phyloP scores from a whole-genome alignment of 495 filamentous ascomycete genomes.

The Cenococcum geophilum region DNA sequence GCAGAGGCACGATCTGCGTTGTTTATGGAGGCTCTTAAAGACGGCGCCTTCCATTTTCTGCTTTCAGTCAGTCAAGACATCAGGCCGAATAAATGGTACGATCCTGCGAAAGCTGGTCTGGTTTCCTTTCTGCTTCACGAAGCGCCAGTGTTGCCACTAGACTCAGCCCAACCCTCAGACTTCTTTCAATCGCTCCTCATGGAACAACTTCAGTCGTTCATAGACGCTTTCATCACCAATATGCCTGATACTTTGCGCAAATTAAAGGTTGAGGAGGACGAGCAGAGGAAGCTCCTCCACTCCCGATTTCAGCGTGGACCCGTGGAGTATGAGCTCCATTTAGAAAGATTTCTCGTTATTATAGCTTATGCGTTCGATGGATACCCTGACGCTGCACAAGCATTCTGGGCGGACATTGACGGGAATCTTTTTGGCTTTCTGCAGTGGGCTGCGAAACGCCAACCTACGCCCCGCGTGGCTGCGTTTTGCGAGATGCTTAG shows the following conservation, averaged over 20 bases:
- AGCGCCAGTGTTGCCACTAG: slow-evolving; percentile 56
- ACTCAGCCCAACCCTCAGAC: slow-evolving; percentile 54
- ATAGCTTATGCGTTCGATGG: slow-evolving; percentile 87
- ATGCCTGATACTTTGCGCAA: slow-evolving; percentile 86
- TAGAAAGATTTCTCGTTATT: slow-evolving; percentile 87
- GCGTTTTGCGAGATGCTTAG: slow-evolving; percentile 95
- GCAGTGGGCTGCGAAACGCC: slow-evolving; percentile 86
- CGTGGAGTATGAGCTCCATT: slow-evolving; percentile 65
- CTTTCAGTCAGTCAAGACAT: slow-evolving; percentile 76
- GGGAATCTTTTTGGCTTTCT: slow-evolving; percentile 89
- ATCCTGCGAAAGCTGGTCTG: slow-evolving; percentile 67
- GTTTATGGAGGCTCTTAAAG: slow-evolving; percentile 71
- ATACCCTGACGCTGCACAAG: slow-evolving; percentile 70
- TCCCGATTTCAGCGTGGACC: slow-evolving; percentile 40
- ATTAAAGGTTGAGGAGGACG: slow-evolving; percentile 83
- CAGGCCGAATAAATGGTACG: slow-evolving; percentile 68
- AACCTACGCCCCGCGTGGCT: slow-evolving; percentile 86
- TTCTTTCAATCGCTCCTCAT: slow-evolving; percentile 65
- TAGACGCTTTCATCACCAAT: slow-evolving; percentile 88
- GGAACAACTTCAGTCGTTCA: slow-evolving; percentile 73
- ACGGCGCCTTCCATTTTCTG: slow-evolving; percentile 88
- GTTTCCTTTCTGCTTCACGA: slow-evolving; percentile 73
- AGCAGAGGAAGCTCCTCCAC: slow-evolving; percentile 67
- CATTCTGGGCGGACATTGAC: slow-evolving; percentile 84
- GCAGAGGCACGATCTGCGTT: slow-evolving; percentile 60